A percentile compares a stretch with the other conserved stretches of the same genome.
Conservation (phyloP, 139 green algal species). For the Axilococcus clingmanii region DNA sequence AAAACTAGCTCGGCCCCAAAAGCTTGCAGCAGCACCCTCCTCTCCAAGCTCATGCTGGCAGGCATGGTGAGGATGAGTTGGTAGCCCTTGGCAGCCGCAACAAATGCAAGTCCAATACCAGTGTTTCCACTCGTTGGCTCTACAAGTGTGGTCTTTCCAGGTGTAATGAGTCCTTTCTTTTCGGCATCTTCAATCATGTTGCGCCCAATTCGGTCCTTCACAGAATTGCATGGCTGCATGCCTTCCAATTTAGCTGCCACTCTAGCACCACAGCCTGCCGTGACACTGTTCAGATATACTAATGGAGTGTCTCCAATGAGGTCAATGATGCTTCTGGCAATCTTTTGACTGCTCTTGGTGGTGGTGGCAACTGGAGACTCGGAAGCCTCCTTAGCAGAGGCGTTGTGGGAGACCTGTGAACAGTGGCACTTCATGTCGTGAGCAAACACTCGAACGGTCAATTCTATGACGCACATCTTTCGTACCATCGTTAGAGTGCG, state of each 20-base stretch:
- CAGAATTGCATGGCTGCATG: slow-evolving; percentile 22
- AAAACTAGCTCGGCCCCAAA: slow-evolving; percentile 87
- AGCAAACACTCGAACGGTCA: no score
- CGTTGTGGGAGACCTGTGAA: no score
- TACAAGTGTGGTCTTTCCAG: slow-evolving; percentile 66
- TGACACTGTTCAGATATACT: slow-evolving; percentile 68
- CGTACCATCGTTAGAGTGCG: no score
- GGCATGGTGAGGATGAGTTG: slow-evolving; percentile 96
- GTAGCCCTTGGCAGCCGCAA: slow-evolving; percentile 91
- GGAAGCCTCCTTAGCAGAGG: no score
- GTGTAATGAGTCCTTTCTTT: slow-evolving; percentile 69
- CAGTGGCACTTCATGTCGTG: no score
- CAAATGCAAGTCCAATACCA: slow-evolving; percentile 90
- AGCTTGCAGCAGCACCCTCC: slow-evolving; percentile 81
- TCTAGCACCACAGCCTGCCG: slow-evolving; percentile 1
- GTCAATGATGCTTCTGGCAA: slow-evolving; percentile 5
- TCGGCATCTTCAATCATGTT: slow-evolving; percentile 90
- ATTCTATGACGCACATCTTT: no score
- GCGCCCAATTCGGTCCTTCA: slow-evolving; percentile 63
- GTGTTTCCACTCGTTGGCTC: slow-evolving; percentile 88
- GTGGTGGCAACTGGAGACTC: neutral
- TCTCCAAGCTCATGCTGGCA: slow-evolving; percentile 91
- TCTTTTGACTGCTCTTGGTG: slow-evolving; percentile 12
- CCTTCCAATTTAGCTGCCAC: slow-evolving; percentile 28
- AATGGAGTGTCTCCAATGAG: slow-evolving; percentile 82